Evolutionary conservation across 176 grass and related monocot species (phyloP), one percentile per base, ranked within the genome.

Genomic region (Raddia distichophylla): DNA sequence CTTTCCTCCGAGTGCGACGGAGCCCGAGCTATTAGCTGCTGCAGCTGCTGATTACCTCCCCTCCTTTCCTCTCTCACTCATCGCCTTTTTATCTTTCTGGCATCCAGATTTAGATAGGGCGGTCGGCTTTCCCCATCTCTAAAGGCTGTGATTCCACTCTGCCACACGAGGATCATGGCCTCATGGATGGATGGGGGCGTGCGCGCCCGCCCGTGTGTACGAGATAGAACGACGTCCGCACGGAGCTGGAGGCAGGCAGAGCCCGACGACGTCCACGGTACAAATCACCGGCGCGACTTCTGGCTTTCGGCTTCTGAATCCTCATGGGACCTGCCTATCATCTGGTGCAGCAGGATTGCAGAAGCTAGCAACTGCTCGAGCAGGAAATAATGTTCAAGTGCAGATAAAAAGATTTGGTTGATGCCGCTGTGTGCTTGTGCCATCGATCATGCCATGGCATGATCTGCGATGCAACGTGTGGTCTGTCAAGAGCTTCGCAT

Each of bases 71-170:
- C 35, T 61, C 57, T 60, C 60, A 6, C n/a, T 60, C 57, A 2
- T 48, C 57, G 18, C 46, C 43, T 44, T 84, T 74, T 78, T 74
- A 20, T 74, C 60, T 68, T 75, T 66, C 12, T 17, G 76, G 47
- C 70, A 81, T 81, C 82, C 76, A 64, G 20, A 75, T 85, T 64
- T 80, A 80, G 82, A 89, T 81, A 65, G 77, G 9, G 40, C 43
- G 82, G 82, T 81, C 65, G 64, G 77, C 87, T 85, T 89, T 89
- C 64, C 50, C 76, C 55, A 17, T 75, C 57, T 16, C 15, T 5
- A 73, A 82, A 66, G 64, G 77, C 49, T 69, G 76, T 2, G 18
- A 71, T 52, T 72, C 73, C 66, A 43, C 61, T 34, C 49, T 63
- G 44, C 6, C 37, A 43, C 5, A 15, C 0, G 40, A 18, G 46